Percentiles rank a stretch among this genome's conserved stretches.
Evolutionary conservation across 2,329 filamentous ascomycete genomes (phyloP).

Genomic region (Alternaria ethzedia): DNA sequence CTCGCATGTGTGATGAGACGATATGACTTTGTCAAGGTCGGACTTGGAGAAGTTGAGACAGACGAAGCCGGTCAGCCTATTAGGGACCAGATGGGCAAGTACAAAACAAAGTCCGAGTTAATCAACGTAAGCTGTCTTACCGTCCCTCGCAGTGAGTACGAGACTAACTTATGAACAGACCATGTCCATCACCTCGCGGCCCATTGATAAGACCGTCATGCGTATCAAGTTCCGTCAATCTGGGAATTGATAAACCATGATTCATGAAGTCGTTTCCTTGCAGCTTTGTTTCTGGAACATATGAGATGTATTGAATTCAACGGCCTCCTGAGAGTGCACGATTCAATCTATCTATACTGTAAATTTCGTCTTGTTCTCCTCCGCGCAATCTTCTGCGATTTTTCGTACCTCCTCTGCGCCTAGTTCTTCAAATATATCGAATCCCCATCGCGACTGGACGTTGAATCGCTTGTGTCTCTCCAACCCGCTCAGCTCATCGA

Average conservation of each 20-base stretch:
- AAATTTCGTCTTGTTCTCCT: conserved; percentile 31
- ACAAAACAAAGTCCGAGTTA: conserved; percentile 38
- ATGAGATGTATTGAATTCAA: rapidly evolving
- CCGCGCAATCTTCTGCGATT: conserved; percentile 22
- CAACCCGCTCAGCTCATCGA: conserved; percentile 64
- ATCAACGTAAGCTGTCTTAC: conserved; percentile 37
- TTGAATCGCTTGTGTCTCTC: conserved; percentile 37
- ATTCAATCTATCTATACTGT: conserved; percentile 1
- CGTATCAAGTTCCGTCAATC: conserved; percentile 19
- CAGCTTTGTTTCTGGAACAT: not conserved
- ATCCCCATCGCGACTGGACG: conserved; percentile 30
- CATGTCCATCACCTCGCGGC: conserved; percentile 40
- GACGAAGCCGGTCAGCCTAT: conserved; percentile 33
- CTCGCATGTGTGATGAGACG: conserved; percentile 50
- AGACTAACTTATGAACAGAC: conserved; percentile 26
- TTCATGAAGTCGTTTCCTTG: not conserved
- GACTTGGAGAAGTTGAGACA: conserved; percentile 35
- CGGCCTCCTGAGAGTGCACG: not conserved
- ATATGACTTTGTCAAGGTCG: conserved; percentile 46
- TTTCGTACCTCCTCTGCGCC: conserved; percentile 26
- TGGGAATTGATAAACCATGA: not conserved
- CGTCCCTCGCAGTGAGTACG: not conserved
- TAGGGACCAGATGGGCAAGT: conserved; percentile 37
- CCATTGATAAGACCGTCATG: conserved; percentile 42
- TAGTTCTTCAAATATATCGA: conserved; percentile 34